Conservation (phyloP, 169 alveolate species). For the Cryptosporidium viatorum region DNA sequence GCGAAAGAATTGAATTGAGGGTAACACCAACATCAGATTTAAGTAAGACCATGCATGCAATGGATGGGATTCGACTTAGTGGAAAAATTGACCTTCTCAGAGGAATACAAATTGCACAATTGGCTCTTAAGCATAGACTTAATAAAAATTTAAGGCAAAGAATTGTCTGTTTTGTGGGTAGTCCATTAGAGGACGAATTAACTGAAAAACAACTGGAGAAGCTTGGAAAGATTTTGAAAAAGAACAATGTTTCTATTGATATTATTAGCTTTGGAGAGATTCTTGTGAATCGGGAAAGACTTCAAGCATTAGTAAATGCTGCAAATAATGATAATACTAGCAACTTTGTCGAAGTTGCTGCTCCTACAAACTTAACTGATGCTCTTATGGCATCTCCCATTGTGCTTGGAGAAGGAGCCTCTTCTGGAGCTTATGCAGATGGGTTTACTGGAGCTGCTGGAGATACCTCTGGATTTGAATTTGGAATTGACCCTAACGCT, state of each 20-base stretch:
- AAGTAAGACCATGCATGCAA: constrained; percentile 87
- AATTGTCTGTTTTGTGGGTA: constrained; percentile 95
- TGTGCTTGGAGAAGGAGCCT: constrained; percentile 74
- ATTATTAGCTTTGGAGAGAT: constrained; percentile 89
- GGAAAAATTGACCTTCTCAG: constrained; percentile 91
- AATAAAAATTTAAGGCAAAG: constrained; percentile 94
- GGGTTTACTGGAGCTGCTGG: constrained; percentile 78
- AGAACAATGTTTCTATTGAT: constrained; percentile 94
- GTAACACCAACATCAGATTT: constrained; percentile 94
- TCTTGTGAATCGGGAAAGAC: constrained; percentile 84
- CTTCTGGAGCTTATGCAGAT: constrained; percentile 71
- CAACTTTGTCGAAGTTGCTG: constrained; percentile 87
- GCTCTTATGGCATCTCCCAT: constrained; percentile 81
- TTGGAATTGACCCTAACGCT: constrained; percentile 90
- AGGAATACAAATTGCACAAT: constrained; percentile 93
- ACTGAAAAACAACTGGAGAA: constrained; percentile 82
- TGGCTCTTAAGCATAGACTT: constrained; percentile 96
- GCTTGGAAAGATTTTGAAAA: constrained; percentile 92
- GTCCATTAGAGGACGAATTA: constrained; percentile 88
- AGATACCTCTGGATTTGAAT: constrained; percentile 76
- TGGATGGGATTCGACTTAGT: constrained; percentile 85
- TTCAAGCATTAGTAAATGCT: constrained; percentile 85
- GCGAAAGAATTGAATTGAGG: constrained; percentile 90
- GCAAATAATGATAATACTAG: constrained; percentile 86
- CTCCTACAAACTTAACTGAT: constrained; percentile 82